A percentile compares a stretch with the other conserved stretches of the same genome.
phyloP scores from a whole-genome alignment of 2,329 filamentous ascomycete species.

The Plenodomus tracheiphilus region DNA sequence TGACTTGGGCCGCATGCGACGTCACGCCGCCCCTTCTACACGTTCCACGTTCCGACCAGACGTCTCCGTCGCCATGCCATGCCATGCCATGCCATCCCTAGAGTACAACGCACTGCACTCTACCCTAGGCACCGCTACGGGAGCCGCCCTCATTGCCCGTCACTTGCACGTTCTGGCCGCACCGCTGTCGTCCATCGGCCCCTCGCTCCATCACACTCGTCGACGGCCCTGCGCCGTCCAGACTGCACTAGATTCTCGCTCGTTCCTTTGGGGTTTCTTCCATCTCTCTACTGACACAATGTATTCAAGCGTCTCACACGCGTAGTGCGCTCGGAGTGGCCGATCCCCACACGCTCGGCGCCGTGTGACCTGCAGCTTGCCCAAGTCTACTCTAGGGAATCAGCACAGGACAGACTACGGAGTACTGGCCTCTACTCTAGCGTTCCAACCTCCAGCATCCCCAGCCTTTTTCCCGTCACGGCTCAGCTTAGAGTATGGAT shows the following conservation, averaged over 20 bases:
- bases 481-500: slow-evolving; percentile 13
- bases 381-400: slow-evolving; percentile 35
- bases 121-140: too few species aligned
- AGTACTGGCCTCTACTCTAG: too few species aligned
- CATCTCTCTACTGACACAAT: too few species aligned
- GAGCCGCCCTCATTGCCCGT: background rate
- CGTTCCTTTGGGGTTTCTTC: too few species aligned
- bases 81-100: too few species aligned
- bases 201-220: background rate
- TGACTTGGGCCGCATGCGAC: too few species aligned
- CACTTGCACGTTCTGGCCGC: background rate
- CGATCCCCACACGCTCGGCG: slow-evolving; percentile 23
- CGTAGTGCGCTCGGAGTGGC: slow-evolving; percentile 23
- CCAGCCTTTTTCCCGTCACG: slow-evolving; percentile 27
- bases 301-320: slow-evolving; percentile 11
- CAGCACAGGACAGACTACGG: slow-evolving; percentile 15
- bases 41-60: too few species aligned
- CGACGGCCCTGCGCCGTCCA: slow-evolving; percentile 1
- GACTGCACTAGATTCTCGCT: slow-evolving; percentile 1
- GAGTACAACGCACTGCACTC: too few species aligned
- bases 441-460: slow-evolving; percentile 7
- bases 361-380: slow-evolving; percentile 33
- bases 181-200: background rate
- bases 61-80: too few species aligned
- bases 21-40: too few species aligned